Conservation (phyloP, 2,329 filamentous ascomycete genomes). For the Colletotrichum falcatum region DNA sequence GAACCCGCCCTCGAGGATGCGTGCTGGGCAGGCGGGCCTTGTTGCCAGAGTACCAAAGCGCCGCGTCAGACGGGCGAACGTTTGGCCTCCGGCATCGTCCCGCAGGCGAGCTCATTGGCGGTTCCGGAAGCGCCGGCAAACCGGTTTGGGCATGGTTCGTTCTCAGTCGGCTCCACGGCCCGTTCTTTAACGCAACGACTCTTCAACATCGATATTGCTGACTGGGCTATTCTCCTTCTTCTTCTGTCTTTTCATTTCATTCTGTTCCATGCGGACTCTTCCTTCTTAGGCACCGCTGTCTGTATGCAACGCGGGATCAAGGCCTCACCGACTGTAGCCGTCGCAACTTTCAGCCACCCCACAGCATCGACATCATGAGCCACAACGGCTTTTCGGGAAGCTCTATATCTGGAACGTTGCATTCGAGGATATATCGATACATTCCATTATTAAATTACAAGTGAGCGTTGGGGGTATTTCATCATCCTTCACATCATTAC, state of each 20-base stretch:
- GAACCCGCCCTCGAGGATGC: too few species aligned
- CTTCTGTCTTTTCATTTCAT: too few species aligned
- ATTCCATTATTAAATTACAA: slow-evolving; percentile 1
- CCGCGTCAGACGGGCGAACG: slow-evolving; percentile 1
- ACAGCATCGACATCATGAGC: not conserved
- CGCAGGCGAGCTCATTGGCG: not conserved
- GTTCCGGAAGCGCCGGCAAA: not conserved
- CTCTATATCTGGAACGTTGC: too few species aligned
- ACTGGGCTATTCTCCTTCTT: rapidly evolving
- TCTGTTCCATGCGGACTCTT: too few species aligned
- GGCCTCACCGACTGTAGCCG: too few species aligned
- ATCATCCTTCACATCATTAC: slow-evolving; percentile 14
- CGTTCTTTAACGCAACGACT: not conserved
- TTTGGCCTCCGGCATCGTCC: not conserved
- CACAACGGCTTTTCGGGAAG: too few species aligned
- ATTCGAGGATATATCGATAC: not conserved
- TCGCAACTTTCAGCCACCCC: not conserved
- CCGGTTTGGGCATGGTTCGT: not conserved
- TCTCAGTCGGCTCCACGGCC: not conserved
- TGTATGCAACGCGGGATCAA: not conserved
- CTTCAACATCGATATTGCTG: not conserved
- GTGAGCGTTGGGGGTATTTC: slow-evolving; percentile 34
- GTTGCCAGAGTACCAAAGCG: not conserved
- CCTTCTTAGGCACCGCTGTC: not conserved
- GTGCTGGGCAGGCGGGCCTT: not conserved